phyloP scores from a whole-genome alignment of 208 protist species.

The Angomonas desouzai region DNA sequence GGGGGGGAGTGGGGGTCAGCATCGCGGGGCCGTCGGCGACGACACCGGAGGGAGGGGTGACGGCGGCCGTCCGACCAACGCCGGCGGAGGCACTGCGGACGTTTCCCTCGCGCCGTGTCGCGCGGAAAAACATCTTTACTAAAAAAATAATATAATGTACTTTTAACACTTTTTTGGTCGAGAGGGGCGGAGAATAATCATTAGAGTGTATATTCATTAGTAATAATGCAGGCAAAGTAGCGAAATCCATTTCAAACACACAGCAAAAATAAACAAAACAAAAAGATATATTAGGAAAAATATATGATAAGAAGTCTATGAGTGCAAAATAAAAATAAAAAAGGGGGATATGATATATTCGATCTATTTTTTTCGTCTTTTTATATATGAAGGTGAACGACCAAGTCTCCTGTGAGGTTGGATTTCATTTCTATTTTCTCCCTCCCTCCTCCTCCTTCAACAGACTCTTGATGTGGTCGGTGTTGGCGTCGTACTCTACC shows the following conservation, averaged over 20 bases:
- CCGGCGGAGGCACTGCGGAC: background rate
- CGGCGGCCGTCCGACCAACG: background rate
- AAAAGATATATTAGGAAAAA: no score
- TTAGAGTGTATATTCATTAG: no score
- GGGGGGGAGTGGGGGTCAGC: constrained; percentile 7
- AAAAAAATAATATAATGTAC: background rate
- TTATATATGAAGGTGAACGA: constrained; percentile 2
- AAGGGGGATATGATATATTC: background rate
- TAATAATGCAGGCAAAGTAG: no score
- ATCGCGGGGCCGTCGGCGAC: background rate
- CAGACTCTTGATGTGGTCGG: constrained; percentile 29
- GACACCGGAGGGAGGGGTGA: background rate
- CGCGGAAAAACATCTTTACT: constrained; percentile 7
- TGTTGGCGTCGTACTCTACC: constrained; percentile 16
- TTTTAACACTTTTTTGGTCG: no score
- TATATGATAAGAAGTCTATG: background rate
- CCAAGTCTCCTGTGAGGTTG: no score
- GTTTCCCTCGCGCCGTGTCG: background rate
- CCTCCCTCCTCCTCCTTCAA: constrained; percentile 16
- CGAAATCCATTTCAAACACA: background rate
- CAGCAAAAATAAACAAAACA: background rate
- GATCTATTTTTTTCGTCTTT: background rate
- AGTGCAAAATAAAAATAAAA: constrained; percentile 6
- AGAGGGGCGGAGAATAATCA: no score
- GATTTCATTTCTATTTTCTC: no score